Percentiles rank a stretch among this genome's conserved stretches.
phyloP scores from a whole-genome alignment of 2,329 filamentous ascomycete species.

The Ceratocystiopsis sp. region DNA sequence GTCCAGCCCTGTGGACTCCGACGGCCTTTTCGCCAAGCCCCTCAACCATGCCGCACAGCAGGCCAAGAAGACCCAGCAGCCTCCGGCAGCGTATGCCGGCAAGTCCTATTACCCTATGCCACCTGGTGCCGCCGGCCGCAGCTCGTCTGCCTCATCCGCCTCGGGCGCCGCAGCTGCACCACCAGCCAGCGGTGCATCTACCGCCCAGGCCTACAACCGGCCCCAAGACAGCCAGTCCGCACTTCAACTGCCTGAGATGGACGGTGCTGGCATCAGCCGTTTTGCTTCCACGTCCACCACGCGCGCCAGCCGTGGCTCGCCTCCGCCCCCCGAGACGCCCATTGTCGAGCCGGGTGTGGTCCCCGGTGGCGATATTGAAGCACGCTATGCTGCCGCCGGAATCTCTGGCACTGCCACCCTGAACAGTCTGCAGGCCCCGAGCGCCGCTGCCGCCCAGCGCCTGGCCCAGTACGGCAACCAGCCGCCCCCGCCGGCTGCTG shows the following conservation, averaged over 20 bases:
- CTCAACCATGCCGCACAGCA: constrained; percentile 20
- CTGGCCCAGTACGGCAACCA: constrained; percentile 56
- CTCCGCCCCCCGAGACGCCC: constrained; percentile 86
- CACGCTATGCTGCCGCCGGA: constrained; percentile 76
- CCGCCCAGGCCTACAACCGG: constrained; percentile 1
- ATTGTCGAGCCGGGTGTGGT: constrained; percentile 53
- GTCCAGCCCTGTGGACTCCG: constrained; percentile 56
- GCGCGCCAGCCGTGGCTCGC: constrained; percentile 77
- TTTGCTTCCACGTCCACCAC: constrained; percentile 82
- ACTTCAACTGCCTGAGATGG: constrained; percentile 23
- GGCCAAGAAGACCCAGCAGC: background rate
- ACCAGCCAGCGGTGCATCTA: background rate
- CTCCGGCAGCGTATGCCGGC: constrained; percentile 24
- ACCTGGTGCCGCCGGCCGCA: constrained; percentile 23
- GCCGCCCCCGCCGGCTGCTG: constrained; percentile 18
- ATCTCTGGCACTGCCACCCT: constrained; percentile 76
- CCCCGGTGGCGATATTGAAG: constrained; percentile 72
- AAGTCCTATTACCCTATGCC: constrained; percentile 42
- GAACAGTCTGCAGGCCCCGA: constrained; percentile 51
- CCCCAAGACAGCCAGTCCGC: constrained; percentile 11
- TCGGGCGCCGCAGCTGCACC: background rate
- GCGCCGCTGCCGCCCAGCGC: constrained; percentile 66
- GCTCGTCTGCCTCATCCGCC: background rate
- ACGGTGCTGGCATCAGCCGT: constrained; percentile 32
- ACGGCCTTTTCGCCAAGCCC: constrained; percentile 62